Evolutionary conservation across 495 filamentous ascomycete genomes (phyloP), one percentile per base, ranked within the genome.

Genomic region (Penicillium pulvis): DNA sequence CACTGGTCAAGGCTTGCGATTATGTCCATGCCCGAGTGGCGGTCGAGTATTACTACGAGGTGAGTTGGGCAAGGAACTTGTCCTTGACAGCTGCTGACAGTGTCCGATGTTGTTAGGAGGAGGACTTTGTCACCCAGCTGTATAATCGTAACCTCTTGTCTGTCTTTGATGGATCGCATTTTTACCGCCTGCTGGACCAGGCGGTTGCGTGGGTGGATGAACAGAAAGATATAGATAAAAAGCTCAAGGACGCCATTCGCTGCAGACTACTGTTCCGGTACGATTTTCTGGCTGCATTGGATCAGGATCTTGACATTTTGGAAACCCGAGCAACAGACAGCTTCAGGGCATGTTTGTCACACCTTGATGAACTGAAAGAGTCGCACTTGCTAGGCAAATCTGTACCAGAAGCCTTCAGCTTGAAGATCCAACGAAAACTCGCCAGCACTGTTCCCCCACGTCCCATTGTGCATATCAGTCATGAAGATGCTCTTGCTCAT

Each of bases 391-490:
- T 92, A n/a, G 90, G 85, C 4, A 87, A 79, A 59, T 72, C 83
- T 2, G 86, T 94, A 3, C 79, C 85, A 12, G 85, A 87, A 39
- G 84, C 94, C 2, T 98, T 97, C 71, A 97, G 92, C 64, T 82
- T 86, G 33, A 97, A 95, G 71, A 82, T 98, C 11, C 94, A 98
- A 67, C 83, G 95, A 12, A 87, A 85, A 59, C 76, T 98, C 6
- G 91, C 94, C 8, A 97, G 91, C 64, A 97, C 90, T 5, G 90
- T 96, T 52, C 94, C 94, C 4, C 95, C 94, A 24, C 85, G 93
- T 26, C 91, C 93, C 7, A 93, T 97, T 62, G 89, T 97, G 16
- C 82, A 89, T 31, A 81, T 90, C 35, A 83, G 80, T 41, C 85
- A 89, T 51, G 83, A 87, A 20, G 86, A 90, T 66, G 91, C 93